phyloP scores from a whole-genome alignment of 2,329 filamentous ascomycete genomes.

The Parafenestella ontariensis region DNA sequence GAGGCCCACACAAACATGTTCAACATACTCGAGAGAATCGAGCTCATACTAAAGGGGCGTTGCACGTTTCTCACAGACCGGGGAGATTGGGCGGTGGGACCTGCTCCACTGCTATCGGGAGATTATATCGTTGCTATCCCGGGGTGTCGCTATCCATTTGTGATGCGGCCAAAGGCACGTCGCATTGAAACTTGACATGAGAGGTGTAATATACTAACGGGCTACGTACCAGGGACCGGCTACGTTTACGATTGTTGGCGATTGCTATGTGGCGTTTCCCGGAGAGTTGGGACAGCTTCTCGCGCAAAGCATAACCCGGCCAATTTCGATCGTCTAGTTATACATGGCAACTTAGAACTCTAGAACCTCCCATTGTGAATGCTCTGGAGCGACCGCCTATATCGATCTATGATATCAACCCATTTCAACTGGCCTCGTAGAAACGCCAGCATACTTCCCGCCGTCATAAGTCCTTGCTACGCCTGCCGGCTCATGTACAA shows the following conservation, averaged over 20 bases:
- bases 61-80: background rate
- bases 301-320: background rate
- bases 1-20: background rate
- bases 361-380: no score
- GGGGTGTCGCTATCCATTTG: constrained; percentile 1
- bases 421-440: constrained; percentile 6
- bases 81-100: constrained; percentile 2
- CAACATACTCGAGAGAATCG: constrained; percentile 1
- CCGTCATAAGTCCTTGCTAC: constrained; percentile 15
- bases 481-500: constrained; percentile 15
- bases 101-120: background rate
- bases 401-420: no score
- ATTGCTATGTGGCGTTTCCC: background rate
- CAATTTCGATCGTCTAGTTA: constrained; percentile 1
- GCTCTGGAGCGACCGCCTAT: no score
- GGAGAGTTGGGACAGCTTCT: background rate
- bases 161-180: background rate
- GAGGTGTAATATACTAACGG: background rate
- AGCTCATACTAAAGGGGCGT: constrained; percentile 1
- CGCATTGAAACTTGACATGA: background rate
- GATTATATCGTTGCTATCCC: constrained; percentile 1
- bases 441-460: constrained; percentile 17
- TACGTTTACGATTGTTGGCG: constrained; percentile 1
- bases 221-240: background rate
- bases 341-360: no score